Conservation (phyloP, 2,329 filamentous ascomycete genomes). For the Beauveria scarabaeidicola region DNA sequence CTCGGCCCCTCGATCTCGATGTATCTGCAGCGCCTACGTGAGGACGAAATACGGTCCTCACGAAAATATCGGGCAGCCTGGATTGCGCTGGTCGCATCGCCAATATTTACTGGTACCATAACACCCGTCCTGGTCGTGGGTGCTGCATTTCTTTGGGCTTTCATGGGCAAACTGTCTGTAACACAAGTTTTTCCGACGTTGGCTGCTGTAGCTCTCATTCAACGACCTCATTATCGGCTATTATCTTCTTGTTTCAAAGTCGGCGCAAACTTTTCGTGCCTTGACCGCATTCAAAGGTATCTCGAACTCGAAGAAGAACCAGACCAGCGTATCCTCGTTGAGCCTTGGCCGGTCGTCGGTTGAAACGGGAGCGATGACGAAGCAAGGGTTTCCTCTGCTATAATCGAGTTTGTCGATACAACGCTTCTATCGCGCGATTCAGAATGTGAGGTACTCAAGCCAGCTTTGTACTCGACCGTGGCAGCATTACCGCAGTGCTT, state of each 20-base stretch:
- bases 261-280: not conserved
- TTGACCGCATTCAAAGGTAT: not conserved
- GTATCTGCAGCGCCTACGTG: not conserved
- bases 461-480: not conserved
- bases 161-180: not conserved
- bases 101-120: not conserved
- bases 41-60: not conserved
- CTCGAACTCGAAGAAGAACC: not conserved
- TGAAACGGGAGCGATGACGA: not conserved
- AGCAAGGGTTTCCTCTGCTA: not conserved
- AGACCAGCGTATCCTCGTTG: not conserved
- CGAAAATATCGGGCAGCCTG: not conserved
- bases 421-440: not conserved
- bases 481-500: not conserved
- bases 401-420: not conserved
- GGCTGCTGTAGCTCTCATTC: not conserved
- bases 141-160: not conserved
- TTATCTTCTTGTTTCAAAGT: not conserved
- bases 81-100: not conserved
- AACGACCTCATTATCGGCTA: not conserved
- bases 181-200: not conserved
- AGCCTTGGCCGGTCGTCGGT: not conserved
- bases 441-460: not conserved
- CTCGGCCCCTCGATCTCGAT: not conserved
- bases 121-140: not conserved